These are phyloP conservation scores for Ascoidea tarda DNA, from an alignment of 805 yeast genomes.

Conservation along the genomic window DNA sequence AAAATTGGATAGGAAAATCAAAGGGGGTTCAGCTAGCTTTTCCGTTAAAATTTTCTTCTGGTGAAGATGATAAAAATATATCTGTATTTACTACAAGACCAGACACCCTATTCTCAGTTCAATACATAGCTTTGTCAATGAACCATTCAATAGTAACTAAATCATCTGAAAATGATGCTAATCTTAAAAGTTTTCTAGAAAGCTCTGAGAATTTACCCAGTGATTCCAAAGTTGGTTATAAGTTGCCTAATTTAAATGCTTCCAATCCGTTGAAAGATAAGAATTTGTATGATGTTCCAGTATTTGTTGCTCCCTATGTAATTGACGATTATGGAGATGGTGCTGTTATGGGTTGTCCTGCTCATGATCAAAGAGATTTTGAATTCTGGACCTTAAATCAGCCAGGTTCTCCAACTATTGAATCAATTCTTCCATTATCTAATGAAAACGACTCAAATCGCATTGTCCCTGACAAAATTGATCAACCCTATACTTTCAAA, in stretches of 20 bases:
- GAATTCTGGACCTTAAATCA: conserved; percentile 64
- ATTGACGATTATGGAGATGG: conserved; percentile 75
- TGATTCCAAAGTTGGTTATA: conserved; percentile 47
- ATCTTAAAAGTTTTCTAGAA: conserved; percentile 33
- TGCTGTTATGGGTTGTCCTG: conserved; percentile 98
- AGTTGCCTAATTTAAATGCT: conserved; percentile 28
- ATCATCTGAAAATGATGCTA: conserved; percentile 22
- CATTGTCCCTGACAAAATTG: conserved; percentile 5
- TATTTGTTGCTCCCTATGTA: conserved; percentile 87
- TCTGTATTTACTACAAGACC: conserved; percentile 77
- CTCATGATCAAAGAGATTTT: conserved; percentile 75
- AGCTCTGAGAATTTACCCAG: conserved; percentile 22
- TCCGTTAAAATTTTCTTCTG: conserved; percentile 12
- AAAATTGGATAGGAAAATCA: conserved; percentile 87
- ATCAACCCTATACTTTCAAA: conserved; percentile 23
- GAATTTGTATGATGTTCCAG: conserved; percentile 36
- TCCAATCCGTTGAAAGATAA: conserved; percentile 42
- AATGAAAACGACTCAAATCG: conserved; percentile 5
- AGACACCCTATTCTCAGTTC: conserved; percentile 76
- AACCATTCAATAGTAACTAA: conserved; percentile 48
- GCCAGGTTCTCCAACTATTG: conserved; percentile 26
- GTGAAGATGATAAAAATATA: conserved; percentile 16
- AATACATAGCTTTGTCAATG: conserved; percentile 65
- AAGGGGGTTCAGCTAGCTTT: conserved; percentile 63
- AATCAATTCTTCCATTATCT: conserved; percentile 31